Conservation (phyloP, 1,284 basidiomycete genomes). For the Melampsora americana region DNA sequence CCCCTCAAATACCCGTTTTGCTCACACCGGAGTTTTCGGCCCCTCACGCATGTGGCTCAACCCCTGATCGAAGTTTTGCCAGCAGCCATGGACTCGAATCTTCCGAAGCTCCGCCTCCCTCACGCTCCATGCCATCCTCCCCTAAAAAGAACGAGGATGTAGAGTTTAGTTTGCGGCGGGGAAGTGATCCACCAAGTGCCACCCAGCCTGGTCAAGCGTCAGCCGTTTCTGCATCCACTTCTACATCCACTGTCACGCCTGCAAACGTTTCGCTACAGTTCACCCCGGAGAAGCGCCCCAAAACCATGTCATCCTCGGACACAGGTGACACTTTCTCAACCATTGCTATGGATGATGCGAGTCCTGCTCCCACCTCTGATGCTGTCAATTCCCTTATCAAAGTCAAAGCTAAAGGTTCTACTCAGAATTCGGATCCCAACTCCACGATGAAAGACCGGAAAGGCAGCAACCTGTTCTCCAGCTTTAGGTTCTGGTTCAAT, state of each 20-base stretch:
- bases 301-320: neutral
- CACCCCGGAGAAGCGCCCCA: neutral
- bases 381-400: conserved; percentile 4
- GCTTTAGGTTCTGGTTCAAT: conserved; percentile 58
- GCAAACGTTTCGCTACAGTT: neutral
- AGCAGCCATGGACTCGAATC: neutral
- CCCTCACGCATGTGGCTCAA: neutral
- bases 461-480: conserved; percentile 55
- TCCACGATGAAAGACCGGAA: conserved; percentile 39
- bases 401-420: conserved; percentile 1
- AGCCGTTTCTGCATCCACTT: conserved; percentile 13
- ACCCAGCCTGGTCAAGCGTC: neutral
- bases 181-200: neutral
- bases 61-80: neutral
- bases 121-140: conserved; percentile 18
- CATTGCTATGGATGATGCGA: conserved; percentile 4
- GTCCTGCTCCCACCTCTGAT: neutral
- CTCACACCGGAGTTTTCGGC: neutral
- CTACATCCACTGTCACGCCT: conserved; percentile 11
- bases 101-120: neutral
- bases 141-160: conserved; percentile 12
- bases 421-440: neutral
- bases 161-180: neutral
- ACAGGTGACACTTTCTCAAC: conserved; percentile 1
- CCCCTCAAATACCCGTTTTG: neutral